Evolutionary conservation across 2,329 filamentous ascomycete genomes (phyloP), one percentile per base, ranked within the genome.

Genomic region (Colletotrichum zoysiae): DNA sequence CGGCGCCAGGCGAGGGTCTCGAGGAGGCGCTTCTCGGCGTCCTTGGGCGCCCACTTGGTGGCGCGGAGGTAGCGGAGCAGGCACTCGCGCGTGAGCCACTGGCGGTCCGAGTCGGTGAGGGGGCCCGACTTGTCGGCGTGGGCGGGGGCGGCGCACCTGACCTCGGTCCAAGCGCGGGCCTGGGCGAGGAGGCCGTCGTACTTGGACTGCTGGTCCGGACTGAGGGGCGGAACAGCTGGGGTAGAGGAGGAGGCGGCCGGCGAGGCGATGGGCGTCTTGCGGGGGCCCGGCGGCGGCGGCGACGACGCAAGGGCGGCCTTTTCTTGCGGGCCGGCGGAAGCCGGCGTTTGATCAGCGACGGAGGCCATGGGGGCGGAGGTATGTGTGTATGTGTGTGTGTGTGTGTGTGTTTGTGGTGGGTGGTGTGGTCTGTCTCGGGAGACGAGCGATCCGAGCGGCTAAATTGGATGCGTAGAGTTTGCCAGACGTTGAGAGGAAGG

Each of bases 31-130:
- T 92, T 92, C 75, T 92, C 88, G 11, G 96, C 90, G 59, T 95
- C 90, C 55, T 89, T 84, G 61, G 92, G 87, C 75, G 91, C 87
- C 95, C 96, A 99, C 82, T 97, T 98, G 48, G 94, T 95, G 26
- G 96, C 96, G 71, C 95, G 92, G 40, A 99, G 90, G 81, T 97
- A 99, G 76, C 96, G 93, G 51, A 98, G 87, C 20, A 99, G 87
- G 79, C 95, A 98, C 81, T 99, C 96, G 75, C 91, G 90, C 16
- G 95, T 97, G 76, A 99, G 88, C 91, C 94, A 99, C 84, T 96
- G 90, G 78, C 90, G 92, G 83, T 99, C 96, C 62, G 86, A 84
- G 70, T 97, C 94, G 62, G 90, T 91, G 70, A 98, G 83, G 2
- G 93, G 90, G 2, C 89, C 89, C 11, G 80, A 87, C 73, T 87